Evolutionary conservation across 1,284 basidiomycete genomes (phyloP).

Genomic region (Ganoderma lucidum): DNA sequence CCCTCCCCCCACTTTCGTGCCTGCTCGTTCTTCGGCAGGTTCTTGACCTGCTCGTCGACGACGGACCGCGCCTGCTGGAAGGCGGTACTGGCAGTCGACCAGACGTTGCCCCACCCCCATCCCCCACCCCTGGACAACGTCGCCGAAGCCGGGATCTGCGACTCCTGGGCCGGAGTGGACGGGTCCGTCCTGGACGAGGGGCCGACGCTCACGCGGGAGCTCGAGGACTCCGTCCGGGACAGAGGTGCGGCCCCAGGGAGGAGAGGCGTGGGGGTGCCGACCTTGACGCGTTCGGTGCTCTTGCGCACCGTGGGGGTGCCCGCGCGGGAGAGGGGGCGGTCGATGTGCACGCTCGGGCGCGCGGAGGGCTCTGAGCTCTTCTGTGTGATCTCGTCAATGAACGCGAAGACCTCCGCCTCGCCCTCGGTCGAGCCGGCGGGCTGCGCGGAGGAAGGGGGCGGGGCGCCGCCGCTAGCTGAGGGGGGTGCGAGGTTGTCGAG

Average conservation of each 20-base stretch:
- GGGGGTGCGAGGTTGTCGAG: slow-evolving; percentile 77
- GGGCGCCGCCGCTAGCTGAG: slow-evolving; percentile 32
- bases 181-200: slow-evolving; percentile 37
- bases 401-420: slow-evolving; percentile 88
- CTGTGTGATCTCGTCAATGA: slow-evolving; percentile 94
- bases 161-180: slow-evolving; percentile 33
- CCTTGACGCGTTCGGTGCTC: slow-evolving; percentile 77
- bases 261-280: slow-evolving; percentile 57
- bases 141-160: slow-evolving; percentile 23
- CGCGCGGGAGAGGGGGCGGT: slow-evolving; percentile 69
- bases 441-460: slow-evolving; percentile 29
- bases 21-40: slow-evolving; percentile 82
- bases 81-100: slow-evolving; percentile 87
- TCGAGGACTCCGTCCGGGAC: slow-evolving; percentile 42
- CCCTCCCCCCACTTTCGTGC: slow-evolving; percentile 78
- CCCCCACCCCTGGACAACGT: slow-evolving; percentile 45
- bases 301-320: slow-evolving; percentile 78
- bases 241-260: slow-evolving; percentile 47
- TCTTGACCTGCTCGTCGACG: slow-evolving; percentile 92
- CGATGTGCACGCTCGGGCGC: slow-evolving; percentile 61
- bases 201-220: slow-evolving; percentile 37
- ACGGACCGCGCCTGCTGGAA: slow-evolving; percentile 86
- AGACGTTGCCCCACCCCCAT: slow-evolving; percentile 88
- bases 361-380: slow-evolving; percentile 79
- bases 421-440: slow-evolving; percentile 49